Base-by-base conservation (phyloP, 257 asterid species). In the Nicotiana tabacum region DNA sequence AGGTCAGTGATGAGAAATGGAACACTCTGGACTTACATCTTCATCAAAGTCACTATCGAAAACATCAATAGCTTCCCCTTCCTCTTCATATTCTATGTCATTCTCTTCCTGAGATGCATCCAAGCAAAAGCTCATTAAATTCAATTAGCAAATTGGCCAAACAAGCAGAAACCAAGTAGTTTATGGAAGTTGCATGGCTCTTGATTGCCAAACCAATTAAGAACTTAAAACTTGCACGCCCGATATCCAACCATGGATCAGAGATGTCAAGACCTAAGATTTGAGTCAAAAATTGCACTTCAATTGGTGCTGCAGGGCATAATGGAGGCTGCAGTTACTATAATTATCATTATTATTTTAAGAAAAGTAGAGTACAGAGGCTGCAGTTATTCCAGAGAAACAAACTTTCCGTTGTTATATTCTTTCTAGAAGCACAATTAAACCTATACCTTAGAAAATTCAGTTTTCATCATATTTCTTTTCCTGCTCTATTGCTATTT, bases 11-110 rank as follows among this genome's bases (percentile, higher is more conserved):
- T 83, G 37, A 85, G 58, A 53, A 78, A 57, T 77, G 66, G 51
- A 76, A 81, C 66, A 80, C 68, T 77, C 62, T 21, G 62, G 68
- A 87, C 99, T 94, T 88, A 96, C 99, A 83, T 94, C 97, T 87
- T 91, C 96, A 81, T 96, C 99, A 88, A 96, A 96, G 91, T 96
- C 99, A 48, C 99, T 96, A 81, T 96, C 99, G 82, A 91, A 96
- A 84, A 94, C 93, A 87, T 96, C 99, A 77, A 85, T 98, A 84
- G 77, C 93, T 85, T 94, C 98, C 30, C 88, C 91, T 86, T 94
- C 99, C 81, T 87, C 94, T 86, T 91, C 92, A 77, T 96, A 96
- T 84, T 94, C 98, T 5, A 61, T 83, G 78, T 96, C 98, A 84
- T 86, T 55, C 86, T 88, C 99, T 32, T 96, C 99, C 99, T 96